Evolutionary conservation across 371 early-diverging fungal genomes (phyloP).

Genomic region (Blastocladiella emersonii): DNA sequence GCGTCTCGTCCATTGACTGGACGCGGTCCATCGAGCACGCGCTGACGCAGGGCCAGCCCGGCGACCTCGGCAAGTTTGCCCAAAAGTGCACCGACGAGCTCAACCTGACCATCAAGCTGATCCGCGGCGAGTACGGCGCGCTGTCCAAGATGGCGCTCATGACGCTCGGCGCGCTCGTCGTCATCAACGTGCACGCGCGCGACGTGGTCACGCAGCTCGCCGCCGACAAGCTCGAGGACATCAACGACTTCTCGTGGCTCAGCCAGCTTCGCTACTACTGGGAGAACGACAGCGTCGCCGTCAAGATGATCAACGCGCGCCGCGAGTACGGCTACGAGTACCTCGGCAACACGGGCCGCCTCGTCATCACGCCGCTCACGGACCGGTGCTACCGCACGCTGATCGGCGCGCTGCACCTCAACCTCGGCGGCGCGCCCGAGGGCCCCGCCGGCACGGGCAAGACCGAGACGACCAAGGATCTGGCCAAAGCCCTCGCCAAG

Average conservation of each 20-base stretch:
- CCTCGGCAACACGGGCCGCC: conserved; percentile 37
- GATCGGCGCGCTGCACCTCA: conserved; percentile 39
- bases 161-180: conserved; percentile 35
- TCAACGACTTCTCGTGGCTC: conserved; percentile 44
- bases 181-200: conserved; percentile 39
- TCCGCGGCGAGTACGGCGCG: conserved; percentile 24
- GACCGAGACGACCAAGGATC: conserved; percentile 43
- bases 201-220: conserved; percentile 36
- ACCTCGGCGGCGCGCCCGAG: conserved; percentile 44
- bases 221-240: conserved; percentile 22
- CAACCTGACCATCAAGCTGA: conserved; percentile 31
- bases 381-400: conserved; percentile 38
- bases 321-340: conserved; percentile 39
- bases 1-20: conserved; percentile 35
- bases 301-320: conserved; percentile 38
- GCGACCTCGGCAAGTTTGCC: conserved; percentile 5
- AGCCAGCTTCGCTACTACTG: conserved; percentile 44
- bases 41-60: conserved; percentile 29
- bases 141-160: conserved; percentile 29
- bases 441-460: conserved; percentile 43
- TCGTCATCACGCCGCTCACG: conserved; percentile 40
- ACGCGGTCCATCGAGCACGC: conserved; percentile 20
- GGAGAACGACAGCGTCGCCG: conserved; percentile 25
- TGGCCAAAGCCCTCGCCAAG: conserved; percentile 42
- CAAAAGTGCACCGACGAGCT: conserved; percentile 25